Evolutionary conservation across 495 filamentous ascomycete genomes (phyloP), one percentile per base, ranked within the genome.

Genomic region (Talaromyces adpressus): DNA sequence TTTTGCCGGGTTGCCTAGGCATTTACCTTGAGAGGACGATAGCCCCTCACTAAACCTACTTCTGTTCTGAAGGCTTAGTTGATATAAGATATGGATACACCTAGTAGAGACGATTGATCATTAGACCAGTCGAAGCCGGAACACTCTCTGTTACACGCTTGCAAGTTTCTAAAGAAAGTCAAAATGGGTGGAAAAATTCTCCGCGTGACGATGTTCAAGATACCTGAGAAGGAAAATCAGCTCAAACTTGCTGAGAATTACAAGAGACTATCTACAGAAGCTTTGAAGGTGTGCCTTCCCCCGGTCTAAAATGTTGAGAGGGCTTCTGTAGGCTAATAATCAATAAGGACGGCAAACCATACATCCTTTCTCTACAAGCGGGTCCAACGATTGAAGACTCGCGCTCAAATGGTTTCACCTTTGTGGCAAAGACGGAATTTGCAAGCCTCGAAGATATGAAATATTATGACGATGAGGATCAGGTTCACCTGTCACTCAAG

Each of bases 401-500:
- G 3, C 81, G 84, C 7, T 81, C 81, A 64, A 77, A 85, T 67
- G 89, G 87, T 20, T 89, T 74, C 75, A 90, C 82, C 4, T 60
- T 91, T 45, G 77, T 81, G 6, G 80, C 81, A 11, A 79, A 83
- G 68, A 82, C 79, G 60, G 79, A 78, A 53, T 91, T 91, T 64
- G 78, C 79, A 5, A 84, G 69, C 49, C 57, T 85, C 61, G 87
- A 86, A 16, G 89, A 91, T 72, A 86, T 90, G 84, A 72, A 84
- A 66, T 91, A 84, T 70, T 91, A 89, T 66, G 88, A 91, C 71
- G 69, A 64, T 6, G 78, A 84, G 62, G 89, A 86, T 69, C 76
- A 78, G 62, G 87, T 86, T 16, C 88, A 91, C 63, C 74, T 73
- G 61, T 75, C 69, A 51, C 73, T 90, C 47, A 90, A 87, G 81